Evolutionary conservation across 1,284 basidiomycete species (phyloP).

Genomic region (Meira nashicola): DNA sequence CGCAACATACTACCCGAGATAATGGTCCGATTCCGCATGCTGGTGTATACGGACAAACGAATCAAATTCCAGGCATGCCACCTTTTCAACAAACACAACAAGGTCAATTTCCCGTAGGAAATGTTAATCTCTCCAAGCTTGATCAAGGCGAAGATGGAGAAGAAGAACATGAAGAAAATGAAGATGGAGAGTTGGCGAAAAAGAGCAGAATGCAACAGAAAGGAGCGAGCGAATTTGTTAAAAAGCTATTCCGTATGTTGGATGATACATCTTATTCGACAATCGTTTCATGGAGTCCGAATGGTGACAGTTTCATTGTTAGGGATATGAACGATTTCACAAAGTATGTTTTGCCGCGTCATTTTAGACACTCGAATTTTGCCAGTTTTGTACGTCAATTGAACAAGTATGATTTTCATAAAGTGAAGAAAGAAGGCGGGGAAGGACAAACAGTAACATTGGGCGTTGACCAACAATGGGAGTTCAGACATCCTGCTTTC

Average conservation of each 20-base stretch:
- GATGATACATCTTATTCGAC: constrained; percentile 70
- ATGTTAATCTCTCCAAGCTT: too few species aligned
- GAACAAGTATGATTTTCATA: constrained; percentile 98
- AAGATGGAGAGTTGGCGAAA: neutral
- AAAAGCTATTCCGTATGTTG: constrained; percentile 81
- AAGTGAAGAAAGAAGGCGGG: constrained; percentile 71
- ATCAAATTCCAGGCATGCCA: too few species aligned
- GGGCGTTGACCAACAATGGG: constrained; percentile 75
- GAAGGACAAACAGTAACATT: constrained; percentile 53
- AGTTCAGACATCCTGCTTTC: constrained; percentile 91
- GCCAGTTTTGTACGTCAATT: constrained; percentile 66
- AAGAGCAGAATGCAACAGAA: constrained; percentile 14
- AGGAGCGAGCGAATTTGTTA: constrained; percentile 72
- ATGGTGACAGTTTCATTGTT: constrained; percentile 86
- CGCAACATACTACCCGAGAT: too few species aligned
- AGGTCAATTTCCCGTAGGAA: too few species aligned
- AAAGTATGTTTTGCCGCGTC: constrained; percentile 82
- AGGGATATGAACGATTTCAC: constrained; percentile 99
- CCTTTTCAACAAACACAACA: too few species aligned
- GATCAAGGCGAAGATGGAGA: constrained; percentile 2
- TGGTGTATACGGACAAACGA: too few species aligned
- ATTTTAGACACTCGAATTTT: constrained; percentile 97
- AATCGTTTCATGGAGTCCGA: constrained; percentile 79
- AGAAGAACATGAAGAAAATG: constrained; percentile 1
- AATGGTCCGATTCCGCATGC: too few species aligned